Evolutionary conservation across 1,284 basidiomycete genomes (phyloP), one percentile per base, ranked within the genome.

Genomic region (Trametes polyzona): DNA sequence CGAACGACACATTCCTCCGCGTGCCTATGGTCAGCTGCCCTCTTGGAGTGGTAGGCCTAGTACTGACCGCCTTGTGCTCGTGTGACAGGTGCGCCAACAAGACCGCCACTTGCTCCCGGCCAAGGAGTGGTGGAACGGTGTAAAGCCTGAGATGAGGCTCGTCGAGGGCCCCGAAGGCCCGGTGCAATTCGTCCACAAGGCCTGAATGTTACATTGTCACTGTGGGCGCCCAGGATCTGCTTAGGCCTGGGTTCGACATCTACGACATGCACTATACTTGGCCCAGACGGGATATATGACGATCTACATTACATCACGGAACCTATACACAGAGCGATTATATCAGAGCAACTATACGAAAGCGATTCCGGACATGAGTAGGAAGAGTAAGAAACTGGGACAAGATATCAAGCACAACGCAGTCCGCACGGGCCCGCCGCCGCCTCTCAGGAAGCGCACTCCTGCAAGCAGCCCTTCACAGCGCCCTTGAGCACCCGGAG

Each of bases 41-140:
- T 16, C 4, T 16, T 47, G 14, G 30, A 23, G 19, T 9, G 14
- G 7, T 5, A 6, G n/a, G 47, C 1, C 17, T 10, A 30, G 49
- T 8, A 26, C 36, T 16, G 11, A 26, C 7, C 17, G 39, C 36
- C 8, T 12, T 10, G 12, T 32, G 3, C 14, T 12, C 10, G 12
- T 32, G 3, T 8, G 23, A 42, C 19, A 70, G 59, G 76, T 91
- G 9, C 86, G 87, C 69, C 78, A 82, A 61, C 83, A 86, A 59
- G 84, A 82, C 3, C 81, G 73, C 36, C 69, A 71, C 42, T 68
- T 73, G 59, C 57, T 82, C 47, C 61, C 61, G 19, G 76, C 75
- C 0, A 70, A 71, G 50, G 77, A 81, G 29, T 83, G 77, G 78
- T 82, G 79, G 79, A 81, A 81, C 63, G 87, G 78, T n/a, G 65